These are phyloP conservation scores for Neofusicoccum cordaticola DNA, from an alignment of 2,329 filamentous ascomycete genomes.

Conservation along the genomic window DNA sequence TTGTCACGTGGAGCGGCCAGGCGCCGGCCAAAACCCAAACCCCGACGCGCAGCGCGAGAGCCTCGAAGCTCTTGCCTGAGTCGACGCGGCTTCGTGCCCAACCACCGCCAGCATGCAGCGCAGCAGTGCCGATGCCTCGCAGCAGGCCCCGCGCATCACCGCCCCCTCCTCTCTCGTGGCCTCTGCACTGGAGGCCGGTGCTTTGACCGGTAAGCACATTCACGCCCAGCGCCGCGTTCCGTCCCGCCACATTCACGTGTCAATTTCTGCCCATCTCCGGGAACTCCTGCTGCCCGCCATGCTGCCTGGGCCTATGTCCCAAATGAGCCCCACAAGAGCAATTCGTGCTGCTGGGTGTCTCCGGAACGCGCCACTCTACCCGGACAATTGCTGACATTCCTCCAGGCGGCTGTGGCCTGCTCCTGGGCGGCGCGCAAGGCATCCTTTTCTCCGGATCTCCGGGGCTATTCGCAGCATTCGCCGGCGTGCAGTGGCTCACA, in stretches of 20 bases:
- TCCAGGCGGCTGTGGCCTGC: slow-evolving; percentile 54
- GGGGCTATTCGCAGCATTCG: slow-evolving; percentile 66
- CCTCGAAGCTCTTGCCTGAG: background rate
- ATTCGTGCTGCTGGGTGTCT: background rate
- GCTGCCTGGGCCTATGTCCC: background rate
- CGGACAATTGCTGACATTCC: background rate
- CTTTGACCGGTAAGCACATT: slow-evolving; percentile 16
- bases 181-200: slow-evolving; percentile 16
- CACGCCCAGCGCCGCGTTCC: background rate
- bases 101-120: slow-evolving; percentile 2
- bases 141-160: background rate
- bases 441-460: slow-evolving; percentile 63
- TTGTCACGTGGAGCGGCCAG: slow-evolving; percentile 1
- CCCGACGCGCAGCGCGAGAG: background rate
- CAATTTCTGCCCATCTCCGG: background rate
- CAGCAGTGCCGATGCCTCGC: background rate
- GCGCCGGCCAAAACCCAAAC: background rate
- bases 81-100: background rate
- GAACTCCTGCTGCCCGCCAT: background rate
- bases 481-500: slow-evolving; percentile 77
- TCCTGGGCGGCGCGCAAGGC: slow-evolving; percentile 44
- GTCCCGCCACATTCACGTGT: slow-evolving; percentile 14
- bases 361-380: background rate
- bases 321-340: no score
- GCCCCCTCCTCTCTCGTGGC: background rate